Conservation (phyloP, 306 rosid genomes). For the Quercus variabilis region DNA sequence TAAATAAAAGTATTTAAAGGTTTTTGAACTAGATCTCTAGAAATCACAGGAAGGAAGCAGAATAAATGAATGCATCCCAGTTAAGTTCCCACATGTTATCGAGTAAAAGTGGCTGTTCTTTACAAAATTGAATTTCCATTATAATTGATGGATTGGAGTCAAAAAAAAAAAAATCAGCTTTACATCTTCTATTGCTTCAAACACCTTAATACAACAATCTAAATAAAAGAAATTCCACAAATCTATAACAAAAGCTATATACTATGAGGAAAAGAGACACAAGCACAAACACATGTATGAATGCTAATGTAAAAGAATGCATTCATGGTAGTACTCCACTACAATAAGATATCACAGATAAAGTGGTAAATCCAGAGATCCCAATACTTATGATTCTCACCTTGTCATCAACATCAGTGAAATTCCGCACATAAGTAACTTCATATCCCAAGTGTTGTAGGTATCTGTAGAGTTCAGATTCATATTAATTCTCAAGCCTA, state of each 20-base stretch:
- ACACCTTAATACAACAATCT: neutral
- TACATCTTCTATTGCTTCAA: neutral
- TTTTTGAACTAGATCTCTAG: neutral
- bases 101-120: neutral
- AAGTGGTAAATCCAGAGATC: neutral
- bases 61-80: neutral
- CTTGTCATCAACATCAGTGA: conserved; percentile 99
- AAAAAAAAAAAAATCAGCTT: no score
- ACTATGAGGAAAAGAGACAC: neutral
- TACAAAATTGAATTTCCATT: neutral
- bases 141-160: neutral
- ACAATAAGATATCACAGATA: neutral
- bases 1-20: neutral
- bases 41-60: neutral
- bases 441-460: conserved; percentile 72
- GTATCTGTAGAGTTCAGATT: conserved; percentile 50
- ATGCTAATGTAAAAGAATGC: neutral
- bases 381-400: conserved; percentile 32
- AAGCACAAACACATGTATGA: neutral
- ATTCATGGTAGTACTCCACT: neutral
- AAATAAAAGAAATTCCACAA: neutral
- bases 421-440: conserved; percentile 88
- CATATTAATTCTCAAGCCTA: neutral
- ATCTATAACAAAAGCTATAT: neutral
- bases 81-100: neutral